Percentiles rank a stretch among this genome's conserved stretches.
Conservation (phyloP, 805 yeast species). For the Saturnispora besseyi region DNA sequence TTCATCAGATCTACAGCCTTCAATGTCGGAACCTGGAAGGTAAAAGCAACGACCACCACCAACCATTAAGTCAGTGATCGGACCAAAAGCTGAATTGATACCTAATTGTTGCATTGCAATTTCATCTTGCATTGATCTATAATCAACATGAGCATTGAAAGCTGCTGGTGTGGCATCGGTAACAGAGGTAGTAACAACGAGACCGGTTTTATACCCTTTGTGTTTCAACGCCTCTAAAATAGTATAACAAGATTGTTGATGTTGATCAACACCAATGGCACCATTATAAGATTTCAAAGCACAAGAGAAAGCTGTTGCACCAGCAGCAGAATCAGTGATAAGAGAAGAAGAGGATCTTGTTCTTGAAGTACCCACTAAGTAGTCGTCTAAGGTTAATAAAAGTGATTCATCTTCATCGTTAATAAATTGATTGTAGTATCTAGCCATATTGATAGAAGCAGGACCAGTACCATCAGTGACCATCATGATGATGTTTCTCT, state of each 20-base stretch:
- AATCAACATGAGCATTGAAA: slow-evolving; percentile 71
- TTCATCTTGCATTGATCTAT: slow-evolving; percentile 68
- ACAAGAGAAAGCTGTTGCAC: slow-evolving; percentile 91
- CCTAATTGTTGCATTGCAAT: slow-evolving; percentile 88
- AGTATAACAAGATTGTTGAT: slow-evolving; percentile 74
- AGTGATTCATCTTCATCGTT: slow-evolving; percentile 40
- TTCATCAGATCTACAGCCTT: slow-evolving; percentile 65
- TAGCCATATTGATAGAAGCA: slow-evolving; percentile 68
- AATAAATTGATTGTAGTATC: slow-evolving; percentile 61
- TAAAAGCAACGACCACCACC: slow-evolving; percentile 91
- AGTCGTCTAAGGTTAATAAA: slow-evolving; percentile 49
- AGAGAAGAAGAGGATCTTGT: slow-evolving; percentile 71
- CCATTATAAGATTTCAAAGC: slow-evolving; percentile 79
- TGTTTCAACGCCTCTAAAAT: slow-evolving; percentile 79
- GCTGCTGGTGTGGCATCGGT: slow-evolving; percentile 96
- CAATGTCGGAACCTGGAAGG: slow-evolving; percentile 41
- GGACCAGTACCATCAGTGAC: slow-evolving; percentile 98
- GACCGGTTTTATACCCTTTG: slow-evolving; percentile 73
- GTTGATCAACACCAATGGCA: slow-evolving; percentile 78
- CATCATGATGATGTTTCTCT: slow-evolving; percentile 75
- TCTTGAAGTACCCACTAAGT: slow-evolving; percentile 74
- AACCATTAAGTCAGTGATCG: slow-evolving; percentile 71
- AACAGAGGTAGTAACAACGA: slow-evolving; percentile 85
- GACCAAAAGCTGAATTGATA: slow-evolving; percentile 60
- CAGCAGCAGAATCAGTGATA: slow-evolving; percentile 94